phyloP scores from a whole-genome alignment of 805 yeast genomes.

The Suhomyces sp. region DNA sequence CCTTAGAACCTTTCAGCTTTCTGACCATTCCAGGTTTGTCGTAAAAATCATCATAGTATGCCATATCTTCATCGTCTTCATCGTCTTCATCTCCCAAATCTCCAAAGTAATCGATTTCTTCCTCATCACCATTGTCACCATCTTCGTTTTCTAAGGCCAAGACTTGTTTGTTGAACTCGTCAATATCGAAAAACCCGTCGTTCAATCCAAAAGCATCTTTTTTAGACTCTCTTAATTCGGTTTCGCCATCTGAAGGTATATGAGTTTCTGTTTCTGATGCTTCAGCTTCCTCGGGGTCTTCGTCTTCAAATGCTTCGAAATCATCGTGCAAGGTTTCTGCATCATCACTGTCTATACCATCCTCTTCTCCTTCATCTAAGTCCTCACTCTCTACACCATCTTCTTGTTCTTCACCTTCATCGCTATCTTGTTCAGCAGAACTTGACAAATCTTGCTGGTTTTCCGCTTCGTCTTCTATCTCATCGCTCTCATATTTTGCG shows the following conservation, averaged over 20 bases:
- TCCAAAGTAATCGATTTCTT: constrained; percentile 41
- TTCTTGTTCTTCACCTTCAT: constrained; percentile 12
- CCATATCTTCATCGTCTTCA: constrained; percentile 40
- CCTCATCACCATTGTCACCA: constrained; percentile 40
- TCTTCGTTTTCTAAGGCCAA: constrained; percentile 56
- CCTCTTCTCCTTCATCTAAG: constrained; percentile 18
- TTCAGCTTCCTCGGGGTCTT: constrained; percentile 9
- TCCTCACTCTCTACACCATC: constrained; percentile 20
- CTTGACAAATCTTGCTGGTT: constrained; percentile 6
- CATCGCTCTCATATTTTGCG: constrained; percentile 3
- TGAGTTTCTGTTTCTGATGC: constrained; percentile 16
- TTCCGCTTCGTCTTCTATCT: constrained; percentile 21
- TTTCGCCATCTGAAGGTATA: constrained; percentile 8
- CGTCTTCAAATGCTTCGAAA: constrained; percentile 9
- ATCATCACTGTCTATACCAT: constrained; percentile 11
- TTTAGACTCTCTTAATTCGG: constrained; percentile 6
- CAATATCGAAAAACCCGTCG: constrained; percentile 81
- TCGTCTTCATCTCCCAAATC: constrained; percentile 48
- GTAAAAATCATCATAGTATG: constrained; percentile 67
- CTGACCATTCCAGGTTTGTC: constrained; percentile 36
- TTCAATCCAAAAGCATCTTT: constrained; percentile 67
- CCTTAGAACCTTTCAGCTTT: constrained; percentile 14
- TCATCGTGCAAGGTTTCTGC: constrained; percentile 19
- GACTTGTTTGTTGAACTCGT: constrained; percentile 76
- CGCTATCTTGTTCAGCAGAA: constrained; percentile 18